Conservation (phyloP, 1,139 yeast genomes). For the Yamadazyma dushanensis region DNA sequence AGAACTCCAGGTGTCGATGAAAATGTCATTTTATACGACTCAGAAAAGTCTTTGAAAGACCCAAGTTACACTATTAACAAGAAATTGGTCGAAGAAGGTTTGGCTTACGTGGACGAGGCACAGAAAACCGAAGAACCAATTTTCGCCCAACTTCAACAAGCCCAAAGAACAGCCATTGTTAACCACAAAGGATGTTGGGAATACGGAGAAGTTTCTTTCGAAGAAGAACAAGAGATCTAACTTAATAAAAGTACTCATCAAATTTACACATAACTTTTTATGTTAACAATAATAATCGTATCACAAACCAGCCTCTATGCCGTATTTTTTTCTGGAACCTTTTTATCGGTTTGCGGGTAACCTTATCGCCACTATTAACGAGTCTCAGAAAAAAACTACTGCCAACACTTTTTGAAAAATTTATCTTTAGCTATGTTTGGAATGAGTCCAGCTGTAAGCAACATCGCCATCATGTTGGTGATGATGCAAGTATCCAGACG, state of each 20-base stretch:
- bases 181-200: slow-evolving; percentile 75
- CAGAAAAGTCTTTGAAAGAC: slow-evolving; percentile 57
- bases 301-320: too few species aligned
- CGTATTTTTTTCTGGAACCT: slow-evolving; percentile 4
- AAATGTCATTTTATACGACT: slow-evolving; percentile 59
- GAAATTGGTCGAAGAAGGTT: slow-evolving; percentile 62
- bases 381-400: background rate
- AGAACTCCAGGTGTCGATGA: slow-evolving; percentile 40
- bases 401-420: slow-evolving; percentile 1
- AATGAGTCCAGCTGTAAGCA: slow-evolving; percentile 86
- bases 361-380: slow-evolving; percentile 2
- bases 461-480: slow-evolving; percentile 87
- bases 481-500: slow-evolving; percentile 96
- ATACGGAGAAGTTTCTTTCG: slow-evolving; percentile 72
- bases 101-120: slow-evolving; percentile 57
- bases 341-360: slow-evolving; percentile 6
- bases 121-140: slow-evolving; percentile 37
- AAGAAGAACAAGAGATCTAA: slow-evolving; percentile 40
- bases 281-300: too few species aligned
- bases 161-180: slow-evolving; percentile 50
- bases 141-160: slow-evolving; percentile 39
- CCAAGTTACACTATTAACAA: slow-evolving; percentile 64
- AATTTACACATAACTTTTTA: too few species aligned
- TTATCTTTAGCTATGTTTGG: slow-evolving; percentile 17
- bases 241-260: too few species aligned